A percentile compares a stretch with the other conserved stretches of the same genome.
phyloP scores from a whole-genome alignment of 2,329 filamentous ascomycete species.

The Epichloe gansuensis region DNA sequence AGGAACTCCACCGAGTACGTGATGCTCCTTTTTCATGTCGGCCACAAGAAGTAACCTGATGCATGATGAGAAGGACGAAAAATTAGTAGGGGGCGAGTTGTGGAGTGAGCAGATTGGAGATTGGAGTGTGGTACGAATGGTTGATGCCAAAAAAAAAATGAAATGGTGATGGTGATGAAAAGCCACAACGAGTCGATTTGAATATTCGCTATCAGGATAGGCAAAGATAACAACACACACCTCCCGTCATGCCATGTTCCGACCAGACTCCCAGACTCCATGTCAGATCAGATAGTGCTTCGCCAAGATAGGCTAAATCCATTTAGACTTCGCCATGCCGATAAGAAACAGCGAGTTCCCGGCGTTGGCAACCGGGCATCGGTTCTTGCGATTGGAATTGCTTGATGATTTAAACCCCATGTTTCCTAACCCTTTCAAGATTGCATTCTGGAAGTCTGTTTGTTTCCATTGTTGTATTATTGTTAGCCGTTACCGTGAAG shows the following conservation, averaged over 20 bases:
- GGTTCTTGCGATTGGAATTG: background rate
- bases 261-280: background rate
- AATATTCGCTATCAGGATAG: background rate
- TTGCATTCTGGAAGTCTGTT: background rate
- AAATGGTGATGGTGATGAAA: background rate
- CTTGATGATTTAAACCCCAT: no score
- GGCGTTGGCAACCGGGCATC: background rate
- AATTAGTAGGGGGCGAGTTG: no score
- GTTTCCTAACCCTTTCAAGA: background rate
- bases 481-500: no score
- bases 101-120: no score
- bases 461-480: no score
- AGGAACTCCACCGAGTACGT: background rate
- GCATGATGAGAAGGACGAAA: no score
- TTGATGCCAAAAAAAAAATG: background rate
- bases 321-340: background rate
- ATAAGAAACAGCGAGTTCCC: background rate
- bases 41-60: no score
- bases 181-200: background rate
- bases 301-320: background rate
- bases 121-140: no score
- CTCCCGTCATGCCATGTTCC: background rate
- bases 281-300: background rate
- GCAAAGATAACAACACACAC: background rate
- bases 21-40: no score